Conservation (phyloP, 495 filamentous ascomycete genomes). For the Annulohypoxylon maeteangense region DNA sequence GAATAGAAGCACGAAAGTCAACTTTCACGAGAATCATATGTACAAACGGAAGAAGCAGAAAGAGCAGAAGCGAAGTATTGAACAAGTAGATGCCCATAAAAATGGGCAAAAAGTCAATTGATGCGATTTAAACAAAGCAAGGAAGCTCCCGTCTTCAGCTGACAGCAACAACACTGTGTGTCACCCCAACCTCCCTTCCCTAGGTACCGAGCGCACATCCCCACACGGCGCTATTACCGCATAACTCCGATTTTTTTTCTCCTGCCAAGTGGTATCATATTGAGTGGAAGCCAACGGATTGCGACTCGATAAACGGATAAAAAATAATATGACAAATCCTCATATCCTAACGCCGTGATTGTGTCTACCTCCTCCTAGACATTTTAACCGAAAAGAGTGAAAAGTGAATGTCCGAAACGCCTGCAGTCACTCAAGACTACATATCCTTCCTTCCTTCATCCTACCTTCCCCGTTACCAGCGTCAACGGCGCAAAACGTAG, state of each 20-base stretch:
- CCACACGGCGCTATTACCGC: conserved; percentile 14
- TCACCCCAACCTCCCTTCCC: conserved; percentile 11
- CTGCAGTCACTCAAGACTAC: conserved; percentile 15
- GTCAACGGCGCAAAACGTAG: neutral
- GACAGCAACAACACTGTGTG: conserved; percentile 21
- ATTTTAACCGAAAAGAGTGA: conserved; percentile 7
- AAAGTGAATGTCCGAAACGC: conserved; percentile 23
- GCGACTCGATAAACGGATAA: conserved; percentile 15
- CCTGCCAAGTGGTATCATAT: conserved; percentile 44
- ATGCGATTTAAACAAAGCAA: conserved; percentile 33
- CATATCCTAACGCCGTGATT: conserved; percentile 19
- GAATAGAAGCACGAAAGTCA: neutral
- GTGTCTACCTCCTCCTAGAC: conserved; percentile 27
- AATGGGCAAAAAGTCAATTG: conserved; percentile 31
- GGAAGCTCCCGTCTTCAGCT: conserved; percentile 14
- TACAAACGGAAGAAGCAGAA: neutral
- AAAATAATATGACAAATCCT: conserved; percentile 12
- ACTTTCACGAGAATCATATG: conserved; percentile 6
- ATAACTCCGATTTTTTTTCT: conserved; percentile 37
- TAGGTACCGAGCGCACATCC: conserved; percentile 22
- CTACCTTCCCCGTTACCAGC: neutral
- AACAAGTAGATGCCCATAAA: conserved; percentile 18
- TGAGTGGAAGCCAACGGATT: conserved; percentile 23
- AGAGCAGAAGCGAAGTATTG: neutral
- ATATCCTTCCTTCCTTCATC: neutral